Evolutionary conservation across 2,329 filamentous ascomycete species (phyloP).

Genomic region (Fusarium pseudonygamai): DNA sequence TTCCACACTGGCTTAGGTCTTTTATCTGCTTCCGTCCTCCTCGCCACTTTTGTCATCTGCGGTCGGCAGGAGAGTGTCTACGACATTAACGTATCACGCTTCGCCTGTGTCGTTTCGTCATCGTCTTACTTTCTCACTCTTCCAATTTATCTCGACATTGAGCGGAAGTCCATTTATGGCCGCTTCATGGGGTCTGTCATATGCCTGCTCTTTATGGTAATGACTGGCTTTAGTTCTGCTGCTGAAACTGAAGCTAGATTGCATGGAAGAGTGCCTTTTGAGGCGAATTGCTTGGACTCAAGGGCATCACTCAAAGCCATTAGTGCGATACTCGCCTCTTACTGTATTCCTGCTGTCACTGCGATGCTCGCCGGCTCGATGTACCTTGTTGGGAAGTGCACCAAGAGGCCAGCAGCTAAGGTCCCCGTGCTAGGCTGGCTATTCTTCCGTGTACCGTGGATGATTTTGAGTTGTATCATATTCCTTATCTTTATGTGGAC

Average conservation of each 20-base stretch:
- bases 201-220: background rate
- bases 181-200: background rate
- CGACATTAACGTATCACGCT: background rate
- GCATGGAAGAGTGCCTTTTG: background rate
- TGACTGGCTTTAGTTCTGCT: background rate
- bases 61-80: background rate
- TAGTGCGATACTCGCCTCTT: rapidly evolving
- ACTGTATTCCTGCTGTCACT: rapidly evolving
- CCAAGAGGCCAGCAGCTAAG: rapidly evolving
- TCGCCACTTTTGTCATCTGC: background rate
- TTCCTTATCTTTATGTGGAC: background rate
- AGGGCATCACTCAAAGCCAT: rapidly evolving
- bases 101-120: too few relatives aligned
- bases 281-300: background rate
- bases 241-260: background rate
- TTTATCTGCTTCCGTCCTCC: background rate
- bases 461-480: rapidly evolving
- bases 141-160: background rate
- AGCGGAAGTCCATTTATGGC: too few relatives aligned
- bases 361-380: background rate
- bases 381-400: background rate
- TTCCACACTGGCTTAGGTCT: background rate
- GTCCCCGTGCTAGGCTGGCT: background rate
- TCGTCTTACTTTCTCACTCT: background rate
- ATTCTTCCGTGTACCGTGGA: background rate